Conservation (phyloP, 2,329 filamentous ascomycete species). For the Fusarium sp. region DNA sequence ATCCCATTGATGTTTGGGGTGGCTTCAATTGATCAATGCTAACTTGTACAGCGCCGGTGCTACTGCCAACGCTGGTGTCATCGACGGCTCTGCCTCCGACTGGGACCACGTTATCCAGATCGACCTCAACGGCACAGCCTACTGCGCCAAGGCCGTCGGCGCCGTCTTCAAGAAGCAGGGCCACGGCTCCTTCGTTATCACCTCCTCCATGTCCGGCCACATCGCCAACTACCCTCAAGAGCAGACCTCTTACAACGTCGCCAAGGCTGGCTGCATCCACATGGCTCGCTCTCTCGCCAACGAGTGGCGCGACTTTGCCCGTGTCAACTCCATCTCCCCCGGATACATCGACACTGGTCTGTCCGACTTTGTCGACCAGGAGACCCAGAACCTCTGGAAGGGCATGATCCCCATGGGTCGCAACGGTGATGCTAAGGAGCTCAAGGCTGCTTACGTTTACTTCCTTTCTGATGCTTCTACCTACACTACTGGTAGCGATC, state of each 20-base stretch:
- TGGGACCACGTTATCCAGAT: constrained; percentile 73
- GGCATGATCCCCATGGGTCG: constrained; percentile 80
- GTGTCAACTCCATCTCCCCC: constrained; percentile 73
- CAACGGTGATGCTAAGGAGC: constrained; percentile 74
- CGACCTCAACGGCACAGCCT: constrained; percentile 74
- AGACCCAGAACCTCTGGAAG: constrained; percentile 78
- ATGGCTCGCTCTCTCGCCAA: constrained; percentile 63
- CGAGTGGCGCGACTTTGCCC: constrained; percentile 75
- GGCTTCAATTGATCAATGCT: too few species aligned
- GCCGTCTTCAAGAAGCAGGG: constrained; percentile 72
- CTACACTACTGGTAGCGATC: constrained; percentile 78
- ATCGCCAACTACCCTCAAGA: constrained; percentile 77
- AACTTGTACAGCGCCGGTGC: constrained; percentile 68
- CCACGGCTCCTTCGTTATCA: constrained; percentile 74
- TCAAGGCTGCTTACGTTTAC: constrained; percentile 84
- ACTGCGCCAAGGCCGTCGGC: constrained; percentile 74
- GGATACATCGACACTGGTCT: constrained; percentile 77
- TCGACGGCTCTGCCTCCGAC: constrained; percentile 74
- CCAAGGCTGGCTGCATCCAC: constrained; percentile 67
- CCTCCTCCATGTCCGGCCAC: constrained; percentile 76
- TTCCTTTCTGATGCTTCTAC: constrained; percentile 78
- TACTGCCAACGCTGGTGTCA: constrained; percentile 73
- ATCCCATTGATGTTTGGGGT: too few species aligned
- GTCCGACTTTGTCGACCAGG: constrained; percentile 70
- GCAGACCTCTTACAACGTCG: constrained; percentile 74